phyloP scores from a whole-genome alignment of 495 filamentous ascomycete species.

The Penicillium macrosclerotiorum region DNA sequence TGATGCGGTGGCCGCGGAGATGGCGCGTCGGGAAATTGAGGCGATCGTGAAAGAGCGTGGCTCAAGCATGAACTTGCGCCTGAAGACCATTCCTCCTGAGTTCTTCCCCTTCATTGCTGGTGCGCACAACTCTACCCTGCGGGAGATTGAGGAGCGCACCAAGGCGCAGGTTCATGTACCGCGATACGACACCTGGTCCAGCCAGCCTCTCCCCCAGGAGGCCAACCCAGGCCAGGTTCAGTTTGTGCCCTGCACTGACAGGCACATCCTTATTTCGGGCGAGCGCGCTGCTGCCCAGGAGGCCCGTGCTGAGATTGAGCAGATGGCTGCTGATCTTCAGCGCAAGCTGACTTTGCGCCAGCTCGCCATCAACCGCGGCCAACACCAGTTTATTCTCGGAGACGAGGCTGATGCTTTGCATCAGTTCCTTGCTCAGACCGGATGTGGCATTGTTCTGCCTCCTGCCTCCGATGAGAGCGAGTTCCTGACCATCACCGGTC shows the following conservation, averaged over 20 bases:
- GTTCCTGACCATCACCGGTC: slow-evolving; percentile 79
- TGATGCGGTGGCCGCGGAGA: slow-evolving; percentile 76
- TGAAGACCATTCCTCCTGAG: slow-evolving; percentile 82
- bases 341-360: slow-evolving; percentile 68
- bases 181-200: slow-evolving; percentile 70
- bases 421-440: slow-evolving; percentile 84
- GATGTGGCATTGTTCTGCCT: slow-evolving; percentile 83
- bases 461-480: slow-evolving; percentile 69
- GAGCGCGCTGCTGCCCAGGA: slow-evolving; percentile 81
- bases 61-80: slow-evolving; percentile 70
- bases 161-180: slow-evolving; percentile 76
- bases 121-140: slow-evolving; percentile 64
- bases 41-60: slow-evolving; percentile 82
- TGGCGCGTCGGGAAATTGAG: slow-evolving; percentile 78
- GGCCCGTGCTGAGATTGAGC: slow-evolving; percentile 75
- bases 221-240: slow-evolving; percentile 62
- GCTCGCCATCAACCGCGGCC: slow-evolving; percentile 69
- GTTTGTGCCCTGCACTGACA: slow-evolving; percentile 63
- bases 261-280: slow-evolving; percentile 79
- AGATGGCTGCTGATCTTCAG: slow-evolving; percentile 66
- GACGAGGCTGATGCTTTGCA: slow-evolving; percentile 73
- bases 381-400: slow-evolving; percentile 89
- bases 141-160: slow-evolving; percentile 66
- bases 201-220: slow-evolving; percentile 65
- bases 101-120: slow-evolving; percentile 96